Evolutionary conservation across 106 monocot species (phyloP), one percentile per base, ranked within the genome.

Genomic region (Platanthera guangdongensis): DNA sequence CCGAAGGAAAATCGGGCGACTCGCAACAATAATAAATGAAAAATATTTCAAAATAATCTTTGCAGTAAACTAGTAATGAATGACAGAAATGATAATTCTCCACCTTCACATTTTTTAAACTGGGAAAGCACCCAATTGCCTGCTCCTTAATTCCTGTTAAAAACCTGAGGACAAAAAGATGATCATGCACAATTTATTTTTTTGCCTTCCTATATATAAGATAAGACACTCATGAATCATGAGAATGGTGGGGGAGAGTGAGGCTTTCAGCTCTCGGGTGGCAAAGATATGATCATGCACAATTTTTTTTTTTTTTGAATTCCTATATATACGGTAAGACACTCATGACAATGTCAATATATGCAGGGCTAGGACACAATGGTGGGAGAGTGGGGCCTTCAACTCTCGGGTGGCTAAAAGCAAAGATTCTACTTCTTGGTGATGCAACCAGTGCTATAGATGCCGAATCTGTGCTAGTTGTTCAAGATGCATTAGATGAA

Each of bases 381-480:
- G 65, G 65, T 65, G 65, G 65, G 65, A 65, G 65, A 6, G 11
- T 30, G 30, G 11, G 65, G 65, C 2, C 9, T 65, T 65, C 65
- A 65, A 25, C 67, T 67, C 8, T 65, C 39, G 4, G 39, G 67
- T 13, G 39, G 67, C 18, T 30, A 67, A 67, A 67, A 67, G 39
- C 67, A 67, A 39, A 67, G 67, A 39, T 67, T 30, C 13, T 67
- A 11, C 67, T 65, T 65, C 65, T 67, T 30, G 67, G 30, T 67
- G 67, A 67, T 4, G 67, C 67, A 13, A 67, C 67, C 9, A 32
- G 30, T 67, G 67, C 67, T 39, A 30, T 32, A 67, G 39, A 67
- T 32, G 30, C 39, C 30, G 10, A 32, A 67, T 67, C 67, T 39
- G 39, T 30, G 67, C 8, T 32, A 39, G 67, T 67, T 39, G 67